Evolutionary conservation across 768 basidiomycete genomes (phyloP), one percentile per base, ranked within the genome.

Genomic region (Pleurotus tuber-regium): DNA sequence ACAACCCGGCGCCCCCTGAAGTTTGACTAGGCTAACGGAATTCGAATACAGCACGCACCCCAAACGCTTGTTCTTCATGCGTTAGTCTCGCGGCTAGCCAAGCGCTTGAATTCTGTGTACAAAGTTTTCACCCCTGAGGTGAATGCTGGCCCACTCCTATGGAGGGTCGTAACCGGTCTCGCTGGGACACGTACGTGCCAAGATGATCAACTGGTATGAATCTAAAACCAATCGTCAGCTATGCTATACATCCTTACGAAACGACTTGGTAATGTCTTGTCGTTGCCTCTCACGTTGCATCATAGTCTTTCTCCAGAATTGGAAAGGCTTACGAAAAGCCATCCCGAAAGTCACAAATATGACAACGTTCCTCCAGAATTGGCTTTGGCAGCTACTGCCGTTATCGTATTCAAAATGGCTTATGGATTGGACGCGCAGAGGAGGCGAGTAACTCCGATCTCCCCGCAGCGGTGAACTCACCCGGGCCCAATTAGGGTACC

Each of bases 401-500:
- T 93, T 10, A 75, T 92, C 9, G 83, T 84, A 29, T 72, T 94
- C 59, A 95, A 94, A 70, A 76, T 96, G 76, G 78, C 85, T 21
- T 94, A 94, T 60, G 94, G 92, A 1, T 62, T 94, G 24, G 92
- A 94, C 63, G 89, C 84, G 24, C 71, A 70, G 56, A 51, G 59
- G 48, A 79, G 89, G 88, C 83, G 62, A 53, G 70, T 55, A 14
- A 21, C 9, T 31, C 11, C 12, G 21, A 26, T 23, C 40, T 39
- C 11, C 23, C 16, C 26, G 12, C 14, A n/a, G 5, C 40, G 24
- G 10, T 10, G 12, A 40, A 16, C 7, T 39, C 4, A 19, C 31
- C 16, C 25, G 24, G 16, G 49, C n/a, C 18, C 16, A 18, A 53
- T 38, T 56, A 86, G 80, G 63, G 60, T 66, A 26, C 80, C 81